phyloP scores from a whole-genome alignment of 345 rosid species.

The Eucalyptus curtisii region DNA sequence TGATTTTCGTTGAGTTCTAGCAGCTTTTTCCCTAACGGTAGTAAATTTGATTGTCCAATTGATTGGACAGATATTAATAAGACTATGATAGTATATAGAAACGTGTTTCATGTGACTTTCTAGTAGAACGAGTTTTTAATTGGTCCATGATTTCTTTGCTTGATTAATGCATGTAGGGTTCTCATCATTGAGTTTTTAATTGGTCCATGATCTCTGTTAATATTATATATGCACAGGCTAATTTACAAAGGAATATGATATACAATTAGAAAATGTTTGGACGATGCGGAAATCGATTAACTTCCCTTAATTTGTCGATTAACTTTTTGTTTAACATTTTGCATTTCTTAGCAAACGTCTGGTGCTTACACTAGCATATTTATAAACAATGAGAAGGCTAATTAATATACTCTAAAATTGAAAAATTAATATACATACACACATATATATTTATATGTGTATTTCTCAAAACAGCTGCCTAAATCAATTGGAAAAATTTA shows the following conservation, averaged over 20 bases:
- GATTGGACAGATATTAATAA: not conserved
- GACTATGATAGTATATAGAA: not conserved
- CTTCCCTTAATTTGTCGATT: not conserved
- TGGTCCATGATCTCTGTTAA: not conserved
- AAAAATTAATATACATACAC: not conserved
- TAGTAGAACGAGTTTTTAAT: not conserved
- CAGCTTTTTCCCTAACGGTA: not conserved
- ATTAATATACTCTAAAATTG: not conserved
- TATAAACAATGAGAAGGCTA: not conserved
- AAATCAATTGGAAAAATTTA: not conserved
- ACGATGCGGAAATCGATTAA: not conserved
- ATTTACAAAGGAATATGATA: not conserved
- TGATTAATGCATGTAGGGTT: too few species aligned
- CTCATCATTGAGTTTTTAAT: not conserved
- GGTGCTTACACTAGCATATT: not conserved
- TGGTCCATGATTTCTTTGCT: not conserved
- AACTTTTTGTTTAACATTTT: not conserved
- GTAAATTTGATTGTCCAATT: not conserved
- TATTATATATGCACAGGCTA: not conserved
- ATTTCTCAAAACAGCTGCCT: not conserved
- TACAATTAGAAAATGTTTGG: not conserved
- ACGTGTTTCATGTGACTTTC: not conserved
- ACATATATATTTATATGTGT: too few species aligned
- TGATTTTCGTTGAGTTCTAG: not conserved
- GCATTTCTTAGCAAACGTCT: not conserved